These are phyloP conservation scores for Sphenostylis stenocarpa DNA, from an alignment of 306 rosid species.

Conservation along the genomic window DNA sequence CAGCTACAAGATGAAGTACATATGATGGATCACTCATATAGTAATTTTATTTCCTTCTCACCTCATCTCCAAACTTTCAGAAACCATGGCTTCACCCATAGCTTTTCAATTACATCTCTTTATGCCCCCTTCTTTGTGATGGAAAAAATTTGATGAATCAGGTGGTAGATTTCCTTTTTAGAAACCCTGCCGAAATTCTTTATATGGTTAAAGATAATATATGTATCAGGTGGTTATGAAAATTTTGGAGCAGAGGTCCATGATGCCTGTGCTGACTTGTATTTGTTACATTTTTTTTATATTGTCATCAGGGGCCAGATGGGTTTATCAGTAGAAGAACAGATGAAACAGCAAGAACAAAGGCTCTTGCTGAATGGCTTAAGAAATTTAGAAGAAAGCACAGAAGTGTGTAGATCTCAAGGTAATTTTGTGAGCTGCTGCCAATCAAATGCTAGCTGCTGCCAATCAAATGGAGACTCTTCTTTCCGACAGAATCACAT, in stretches of 20 bases:
- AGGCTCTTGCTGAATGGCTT: conserved; percentile 54
- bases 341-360: conserved; percentile 55
- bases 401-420: background rate
- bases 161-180: background rate
- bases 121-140: background rate
- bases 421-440: conserved; percentile 25
- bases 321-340: conserved; percentile 86
- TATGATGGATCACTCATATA: background rate
- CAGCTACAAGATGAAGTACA: background rate
- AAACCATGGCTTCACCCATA: conserved; percentile 16
- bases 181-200: background rate
- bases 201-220: conserved; percentile 4
- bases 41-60: background rate
- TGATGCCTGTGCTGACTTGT: conserved; percentile 9
- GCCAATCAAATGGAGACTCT: conserved; percentile 41
- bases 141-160: background rate
- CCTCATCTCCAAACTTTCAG: background rate
- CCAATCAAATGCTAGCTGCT: conserved; percentile 15
- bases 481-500: conserved; percentile 55
- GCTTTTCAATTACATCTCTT: conserved; percentile 9
- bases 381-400: conserved; percentile 42
- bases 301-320: conserved; percentile 80
- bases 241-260: background rate
- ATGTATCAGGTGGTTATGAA: background rate
- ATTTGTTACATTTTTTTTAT: conserved; percentile 1